Evolutionary conservation across 2,329 filamentous ascomycete species (phyloP), one percentile per base, ranked within the genome.

Genomic region (Aplosporella prunicola): DNA sequence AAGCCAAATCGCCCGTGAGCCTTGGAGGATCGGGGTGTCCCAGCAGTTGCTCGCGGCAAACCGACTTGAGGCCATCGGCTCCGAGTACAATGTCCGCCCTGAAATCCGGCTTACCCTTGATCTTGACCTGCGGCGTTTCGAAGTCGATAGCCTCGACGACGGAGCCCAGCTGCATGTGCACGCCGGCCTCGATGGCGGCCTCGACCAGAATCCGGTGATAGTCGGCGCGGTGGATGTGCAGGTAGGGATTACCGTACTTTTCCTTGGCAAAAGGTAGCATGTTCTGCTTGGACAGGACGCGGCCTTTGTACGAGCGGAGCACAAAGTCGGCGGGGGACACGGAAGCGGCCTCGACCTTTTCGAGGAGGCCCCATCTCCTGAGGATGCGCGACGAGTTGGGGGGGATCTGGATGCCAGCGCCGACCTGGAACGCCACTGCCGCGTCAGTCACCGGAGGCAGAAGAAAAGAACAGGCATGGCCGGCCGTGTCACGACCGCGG

Each of bases 401-500:
- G 6, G 45, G 45, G 8, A 45, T 47, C 23, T 47, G 45, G 39
- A 47, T 45, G 5, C 45, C 45, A 17, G 45, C 45, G 17, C 45
- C 45, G 4, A 47, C 32, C 45, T 47, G 20, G 20, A 25, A 8
- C 13, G 13, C 15, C 7, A 17, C 8, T 24, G 8, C 6, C n/a
- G 9, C 20, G 20, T 15, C 7, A 13, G 32, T 35, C 10, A n/a
- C n/a, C n/a, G n/a, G n/a, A n/a, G n/a, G n/a, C n/a, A n/a, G n/a
- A n/a, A n/a, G n/a, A n/a, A 49, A 89, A 89, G 5, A 82, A 83
- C 4, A 89, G 69, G 45, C 84, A 49, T 78, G 76, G 60, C 81
- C 81, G 26, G 83, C 82, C 22, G 88, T 71, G 9, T 82, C 74
- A 23, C 89, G 69, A 5, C 82, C 82, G 35, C 68, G 71, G 40